Evolutionary conservation across 2,329 filamentous ascomycete genomes (phyloP).

Genomic region (Colletotrichum cuscutae): DNA sequence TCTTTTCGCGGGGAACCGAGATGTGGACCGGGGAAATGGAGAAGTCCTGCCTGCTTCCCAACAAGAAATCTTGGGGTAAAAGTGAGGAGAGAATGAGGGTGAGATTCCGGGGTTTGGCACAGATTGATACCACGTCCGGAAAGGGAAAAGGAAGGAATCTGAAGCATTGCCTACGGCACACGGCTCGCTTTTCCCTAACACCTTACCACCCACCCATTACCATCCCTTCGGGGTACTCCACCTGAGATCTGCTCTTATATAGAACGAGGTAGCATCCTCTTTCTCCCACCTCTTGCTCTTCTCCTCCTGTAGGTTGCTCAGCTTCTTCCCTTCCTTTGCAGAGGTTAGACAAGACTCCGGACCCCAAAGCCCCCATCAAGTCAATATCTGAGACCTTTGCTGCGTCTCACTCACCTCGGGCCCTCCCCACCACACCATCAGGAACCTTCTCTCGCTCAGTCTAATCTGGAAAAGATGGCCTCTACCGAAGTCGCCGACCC

Average conservation of each 20-base stretch:
- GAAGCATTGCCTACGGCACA: not conserved
- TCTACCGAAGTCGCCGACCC: slow-evolving; percentile 40
- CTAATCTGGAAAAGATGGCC: slow-evolving; percentile 12
- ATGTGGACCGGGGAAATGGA: not conserved
- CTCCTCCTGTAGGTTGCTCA: not conserved
- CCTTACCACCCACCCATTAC: not conserved
- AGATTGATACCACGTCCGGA: not conserved
- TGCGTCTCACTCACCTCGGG: not conserved
- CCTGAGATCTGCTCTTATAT: slow-evolving; percentile 11
- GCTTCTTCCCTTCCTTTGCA: not conserved
- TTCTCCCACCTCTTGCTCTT: not conserved
- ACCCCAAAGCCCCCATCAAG: not conserved
- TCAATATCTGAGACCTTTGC: not conserved
- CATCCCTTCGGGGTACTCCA: not conserved
- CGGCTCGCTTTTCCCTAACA: not conserved
- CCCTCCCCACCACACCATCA: not conserved
- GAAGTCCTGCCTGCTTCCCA: not conserved
- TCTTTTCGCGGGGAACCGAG: slow-evolving; percentile 26
- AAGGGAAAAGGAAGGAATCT: not conserved
- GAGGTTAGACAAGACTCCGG: not conserved
- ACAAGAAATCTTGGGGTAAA: slow-evolving; percentile 16
- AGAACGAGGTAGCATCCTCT: slow-evolving; percentile 4
- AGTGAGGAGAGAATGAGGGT: slow-evolving; percentile 19
- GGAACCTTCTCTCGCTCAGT: slow-evolving; percentile 36
- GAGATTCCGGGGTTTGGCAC: slow-evolving; percentile 15